Percentiles rank a stretch among this genome's conserved stretches.
Evolutionary conservation across 2,329 filamentous ascomycete species (phyloP).

Genomic region (Xylariaceae sp.): DNA sequence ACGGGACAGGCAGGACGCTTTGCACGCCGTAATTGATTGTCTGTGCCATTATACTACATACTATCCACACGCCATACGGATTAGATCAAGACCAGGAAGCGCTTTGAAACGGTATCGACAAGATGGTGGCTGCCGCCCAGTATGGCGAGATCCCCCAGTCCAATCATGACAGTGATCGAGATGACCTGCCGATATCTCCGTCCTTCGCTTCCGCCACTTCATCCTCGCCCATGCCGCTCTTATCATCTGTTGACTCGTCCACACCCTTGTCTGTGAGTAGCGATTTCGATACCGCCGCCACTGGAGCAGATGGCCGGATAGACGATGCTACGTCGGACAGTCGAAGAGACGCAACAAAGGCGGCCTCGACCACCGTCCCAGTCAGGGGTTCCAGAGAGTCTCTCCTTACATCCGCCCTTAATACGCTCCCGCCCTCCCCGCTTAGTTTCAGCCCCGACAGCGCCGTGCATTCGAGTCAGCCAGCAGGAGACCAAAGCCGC

Average conservation of each 20-base stretch:
- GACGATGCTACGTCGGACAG: constrained; percentile 2
- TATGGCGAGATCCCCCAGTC: constrained; percentile 27
- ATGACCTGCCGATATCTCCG: constrained; percentile 22
- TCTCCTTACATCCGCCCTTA: constrained; percentile 30
- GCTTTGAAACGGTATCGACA: constrained; percentile 10
- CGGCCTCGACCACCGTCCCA: constrained; percentile 19
- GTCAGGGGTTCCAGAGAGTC: constrained; percentile 29
- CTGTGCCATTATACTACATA: background rate
- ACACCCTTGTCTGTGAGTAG: constrained; percentile 33
- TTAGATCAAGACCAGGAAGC: background rate
- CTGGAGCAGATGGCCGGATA: constrained; percentile 1
- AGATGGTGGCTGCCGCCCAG: constrained; percentile 23
- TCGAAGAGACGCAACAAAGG: constrained; percentile 16
- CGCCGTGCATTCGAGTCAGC: constrained; percentile 11
- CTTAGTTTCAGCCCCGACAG: constrained; percentile 18
- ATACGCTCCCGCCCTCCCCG: constrained; percentile 21
- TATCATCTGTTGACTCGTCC: constrained; percentile 26
- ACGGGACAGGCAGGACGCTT: background rate
- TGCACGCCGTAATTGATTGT: background rate
- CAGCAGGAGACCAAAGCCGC: background rate
- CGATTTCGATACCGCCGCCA: constrained; percentile 18
- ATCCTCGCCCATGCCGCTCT: constrained; percentile 32
- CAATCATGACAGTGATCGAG: constrained; percentile 27
- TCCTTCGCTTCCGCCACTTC: constrained; percentile 29
- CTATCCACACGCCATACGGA: background rate